Base-by-base conservation (phyloP, 192 early-diverging fungal genomes). In the Chytriomyces sp. region DNA sequence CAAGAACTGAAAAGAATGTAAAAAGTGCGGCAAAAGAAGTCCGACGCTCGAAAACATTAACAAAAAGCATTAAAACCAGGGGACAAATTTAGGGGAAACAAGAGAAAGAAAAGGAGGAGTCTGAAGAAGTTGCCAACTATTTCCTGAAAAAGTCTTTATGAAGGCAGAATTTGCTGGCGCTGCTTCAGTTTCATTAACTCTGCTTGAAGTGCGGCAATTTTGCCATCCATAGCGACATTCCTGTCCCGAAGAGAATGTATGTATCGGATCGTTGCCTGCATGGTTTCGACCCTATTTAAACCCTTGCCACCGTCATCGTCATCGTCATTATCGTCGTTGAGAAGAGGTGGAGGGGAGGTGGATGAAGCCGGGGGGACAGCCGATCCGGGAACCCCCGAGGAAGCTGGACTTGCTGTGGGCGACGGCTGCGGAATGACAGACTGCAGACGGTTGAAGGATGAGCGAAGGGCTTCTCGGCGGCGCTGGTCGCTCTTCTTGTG, bases 401-500 rank as follows among this genome's bases (percentile, higher is more conserved):
- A 16, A 20, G 47, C 7, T 0, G 57, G 20, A 24, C 43, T 10
- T 0, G 8, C 66, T 2, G 44, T 8, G 5, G 26, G 66, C 28
- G 45, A 13, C 13, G 43, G 18, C 66, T 28, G 66, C 66, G 69
- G 69, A 24, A 71, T 71, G 8, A 71, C 69, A 9, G 69, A 2
- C 9, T 57, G 57, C 0, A 71, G 57, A 9, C 69, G 47, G 20
- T 20, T 28, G 57, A 71, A 71, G n/a, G 69, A 71, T 24, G 69
- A 23, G 18, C 50, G 46, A 47, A 71, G 69, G 20, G 69, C 69
- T 24, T 71, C 69, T 8, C 69, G 69, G n/a, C 69, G n/a, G 9
- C 69, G 69, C 69, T 71, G 69, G 50, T 71, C 69, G 13, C 49
- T 57, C 26, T 45, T 20, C 26, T 71, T 71, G 69, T 71, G 69